A percentile compares a stretch with the other conserved stretches of the same genome.
phyloP scores from a whole-genome alignment of 352 stramenopile species.

The Globisporangium nagaii region DNA sequence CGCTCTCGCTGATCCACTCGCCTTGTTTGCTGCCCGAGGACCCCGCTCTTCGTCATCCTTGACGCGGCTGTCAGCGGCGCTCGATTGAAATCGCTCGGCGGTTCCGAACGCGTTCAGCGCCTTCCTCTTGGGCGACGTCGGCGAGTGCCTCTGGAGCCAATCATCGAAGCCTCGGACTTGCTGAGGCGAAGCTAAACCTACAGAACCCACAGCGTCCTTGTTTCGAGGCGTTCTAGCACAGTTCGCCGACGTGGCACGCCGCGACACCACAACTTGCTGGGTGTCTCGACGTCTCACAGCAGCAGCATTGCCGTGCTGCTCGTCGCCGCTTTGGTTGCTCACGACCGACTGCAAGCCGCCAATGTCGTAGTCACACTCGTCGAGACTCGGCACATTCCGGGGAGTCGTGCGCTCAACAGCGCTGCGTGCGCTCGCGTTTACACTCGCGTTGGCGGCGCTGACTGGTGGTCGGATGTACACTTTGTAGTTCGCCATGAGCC shows the following conservation, averaged over 20 bases:
- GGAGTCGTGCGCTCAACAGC: not conserved
- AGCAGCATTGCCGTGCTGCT: not conserved
- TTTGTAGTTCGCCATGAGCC: slow-evolving; percentile 58
- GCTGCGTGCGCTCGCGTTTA: not conserved
- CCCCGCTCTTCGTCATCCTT: not conserved
- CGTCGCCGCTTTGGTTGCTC: not conserved
- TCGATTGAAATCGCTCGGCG: slow-evolving; percentile 4
- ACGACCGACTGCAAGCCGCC: not conserved
- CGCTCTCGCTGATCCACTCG: not conserved
- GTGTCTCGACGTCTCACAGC: not conserved
- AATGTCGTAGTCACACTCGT: slow-evolving; percentile 4
- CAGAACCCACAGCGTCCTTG: not conserved
- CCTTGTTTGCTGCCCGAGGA: not conserved
- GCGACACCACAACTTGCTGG: not conserved
- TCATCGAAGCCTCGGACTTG: slow-evolving; percentile 31
- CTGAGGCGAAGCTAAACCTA: not conserved
- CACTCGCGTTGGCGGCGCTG: not conserved
- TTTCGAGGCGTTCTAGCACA: not conserved
- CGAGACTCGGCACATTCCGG: not conserved
- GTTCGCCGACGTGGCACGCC: not conserved
- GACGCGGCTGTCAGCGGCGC: not conserved
- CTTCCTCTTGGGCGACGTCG: not conserved
- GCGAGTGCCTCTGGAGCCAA: slow-evolving; percentile 30
- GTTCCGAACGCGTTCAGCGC: slow-evolving; percentile 4
- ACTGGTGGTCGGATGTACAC: slow-evolving; percentile 23